Conservation (phyloP, 2,329 filamentous ascomycete species). For the Apiospora sp. region DNA sequence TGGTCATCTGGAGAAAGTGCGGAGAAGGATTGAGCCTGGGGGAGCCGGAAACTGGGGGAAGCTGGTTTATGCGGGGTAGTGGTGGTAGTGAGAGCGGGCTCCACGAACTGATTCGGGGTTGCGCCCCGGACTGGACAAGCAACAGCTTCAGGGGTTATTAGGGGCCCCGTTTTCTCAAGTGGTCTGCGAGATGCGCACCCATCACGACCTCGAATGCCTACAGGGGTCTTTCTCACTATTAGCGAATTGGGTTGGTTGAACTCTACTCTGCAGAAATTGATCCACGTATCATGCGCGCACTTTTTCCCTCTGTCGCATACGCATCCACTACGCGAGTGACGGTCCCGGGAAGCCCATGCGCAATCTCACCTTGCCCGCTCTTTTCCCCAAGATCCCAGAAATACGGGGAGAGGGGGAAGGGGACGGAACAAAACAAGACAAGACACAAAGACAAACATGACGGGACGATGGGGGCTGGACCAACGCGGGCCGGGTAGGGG, state of each 20-base stretch:
- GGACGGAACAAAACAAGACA: background rate
- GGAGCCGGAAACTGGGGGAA: background rate
- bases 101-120: slow-evolving; percentile 11
- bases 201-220: background rate
- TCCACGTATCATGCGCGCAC: slow-evolving; percentile 15
- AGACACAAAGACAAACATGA: background rate
- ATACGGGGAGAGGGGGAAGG: too few relatives aligned
- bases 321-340: slow-evolving; percentile 10
- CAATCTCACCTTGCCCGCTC: slow-evolving; percentile 11
- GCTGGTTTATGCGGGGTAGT: background rate
- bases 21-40: slow-evolving; percentile 17
- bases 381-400: background rate
- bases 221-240: background rate
- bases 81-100: background rate
- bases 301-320: background rate
- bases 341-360: slow-evolving; percentile 5
- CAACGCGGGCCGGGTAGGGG: background rate
- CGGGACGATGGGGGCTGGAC: background rate
- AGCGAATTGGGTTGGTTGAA: slow-evolving; percentile 8
- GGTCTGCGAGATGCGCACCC: background rate
- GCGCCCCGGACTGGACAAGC: background rate
- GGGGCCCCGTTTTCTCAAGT: background rate
- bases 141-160: background rate
- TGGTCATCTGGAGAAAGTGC: slow-evolving; percentile 8
- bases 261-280: slow-evolving; percentile 9